Conservation (phyloP, 495 filamentous ascomycete species). For the Lepraria neglecta region DNA sequence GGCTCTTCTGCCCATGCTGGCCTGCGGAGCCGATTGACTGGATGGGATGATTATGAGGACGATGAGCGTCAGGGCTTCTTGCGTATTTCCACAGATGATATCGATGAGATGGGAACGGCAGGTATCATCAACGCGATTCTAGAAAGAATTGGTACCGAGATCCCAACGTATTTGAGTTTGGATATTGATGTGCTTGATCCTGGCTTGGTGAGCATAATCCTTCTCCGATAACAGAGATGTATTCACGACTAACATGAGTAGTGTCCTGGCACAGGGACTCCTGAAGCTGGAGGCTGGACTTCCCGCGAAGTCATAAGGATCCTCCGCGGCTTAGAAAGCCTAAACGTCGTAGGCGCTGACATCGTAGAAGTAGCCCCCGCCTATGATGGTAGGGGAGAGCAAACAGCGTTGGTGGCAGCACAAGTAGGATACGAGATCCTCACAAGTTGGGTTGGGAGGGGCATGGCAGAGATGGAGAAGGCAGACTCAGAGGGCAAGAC, state of each 20-base stretch:
- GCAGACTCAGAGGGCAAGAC: slow-evolving; percentile 22
- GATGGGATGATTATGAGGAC: slow-evolving; percentile 62
- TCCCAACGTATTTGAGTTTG: slow-evolving; percentile 64
- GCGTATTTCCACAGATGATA: slow-evolving; percentile 60
- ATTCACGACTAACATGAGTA: not conserved
- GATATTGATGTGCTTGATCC: slow-evolving; percentile 76
- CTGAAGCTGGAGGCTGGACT: slow-evolving; percentile 70
- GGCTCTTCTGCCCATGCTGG: slow-evolving; percentile 68
- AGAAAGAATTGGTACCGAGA: slow-evolving; percentile 50
- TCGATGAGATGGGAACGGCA: slow-evolving; percentile 51
- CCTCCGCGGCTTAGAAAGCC: slow-evolving; percentile 58
- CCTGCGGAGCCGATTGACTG: slow-evolving; percentile 64
- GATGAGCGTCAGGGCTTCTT: slow-evolving; percentile 59
- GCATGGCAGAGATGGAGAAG: slow-evolving; percentile 34
- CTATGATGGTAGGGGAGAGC: slow-evolving; percentile 77
- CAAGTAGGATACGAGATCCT: slow-evolving; percentile 78
- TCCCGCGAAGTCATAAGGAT: slow-evolving; percentile 65
- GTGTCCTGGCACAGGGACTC: slow-evolving; percentile 62
- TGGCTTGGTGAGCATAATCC: slow-evolving; percentile 42
- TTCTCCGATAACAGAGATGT: not conserved
- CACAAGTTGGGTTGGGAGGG: slow-evolving; percentile 67
- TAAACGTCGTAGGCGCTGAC: slow-evolving; percentile 69
- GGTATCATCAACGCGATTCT: slow-evolving; percentile 57
- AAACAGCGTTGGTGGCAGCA: slow-evolving; percentile 76
- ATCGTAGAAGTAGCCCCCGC: slow-evolving; percentile 83